Evolutionary conservation across 352 stramenopile species (phyloP).

Genomic region (Labyrinthula sp.): DNA sequence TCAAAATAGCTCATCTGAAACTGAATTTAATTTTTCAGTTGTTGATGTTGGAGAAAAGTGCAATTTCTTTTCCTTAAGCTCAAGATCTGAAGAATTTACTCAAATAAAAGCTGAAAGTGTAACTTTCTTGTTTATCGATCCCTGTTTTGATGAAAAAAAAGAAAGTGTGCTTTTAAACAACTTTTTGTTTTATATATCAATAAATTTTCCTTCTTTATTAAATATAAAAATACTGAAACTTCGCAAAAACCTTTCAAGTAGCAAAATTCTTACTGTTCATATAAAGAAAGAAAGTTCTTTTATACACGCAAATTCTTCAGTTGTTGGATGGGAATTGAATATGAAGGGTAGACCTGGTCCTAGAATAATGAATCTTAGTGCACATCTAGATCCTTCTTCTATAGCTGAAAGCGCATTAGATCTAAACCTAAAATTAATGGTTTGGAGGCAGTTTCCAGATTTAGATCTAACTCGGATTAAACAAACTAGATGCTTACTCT

Average conservation of each 20-base stretch:
- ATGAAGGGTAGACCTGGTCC: slow-evolving; percentile 23
- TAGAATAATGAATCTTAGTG: slow-evolving; percentile 25
- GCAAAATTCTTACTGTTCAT: neutral
- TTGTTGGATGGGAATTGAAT: slow-evolving; percentile 26
- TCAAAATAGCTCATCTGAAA: too few species aligned
- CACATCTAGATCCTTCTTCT: slow-evolving; percentile 18
- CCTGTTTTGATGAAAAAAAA: slow-evolving; percentile 46
- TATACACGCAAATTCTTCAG: neutral
- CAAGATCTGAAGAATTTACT: too few species aligned
- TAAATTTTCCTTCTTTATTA: too few species aligned
- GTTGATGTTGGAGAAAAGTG: slow-evolving; percentile 2
- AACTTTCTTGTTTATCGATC: slow-evolving; percentile 47
- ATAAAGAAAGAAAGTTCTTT: too few species aligned
- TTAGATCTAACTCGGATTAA: slow-evolving; percentile 70
- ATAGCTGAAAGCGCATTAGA: slow-evolving; percentile 59
- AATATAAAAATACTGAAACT: slow-evolving; percentile 32
- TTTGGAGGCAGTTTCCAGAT: slow-evolving; percentile 80
- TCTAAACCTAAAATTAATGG: slow-evolving; percentile 96
- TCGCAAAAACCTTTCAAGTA: neutral
- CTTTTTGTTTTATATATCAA: too few species aligned
- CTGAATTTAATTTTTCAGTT: too few species aligned
- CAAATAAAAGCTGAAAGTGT: too few species aligned
- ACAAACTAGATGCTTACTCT: slow-evolving; percentile 70
- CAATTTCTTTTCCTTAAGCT: too few species aligned
- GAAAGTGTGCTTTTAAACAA: slow-evolving; percentile 65